Evolutionary conservation across 176 grass and related monocot genomes (phyloP), one percentile per base, ranked within the genome.

Genomic region (Neostapfia colusana): DNA sequence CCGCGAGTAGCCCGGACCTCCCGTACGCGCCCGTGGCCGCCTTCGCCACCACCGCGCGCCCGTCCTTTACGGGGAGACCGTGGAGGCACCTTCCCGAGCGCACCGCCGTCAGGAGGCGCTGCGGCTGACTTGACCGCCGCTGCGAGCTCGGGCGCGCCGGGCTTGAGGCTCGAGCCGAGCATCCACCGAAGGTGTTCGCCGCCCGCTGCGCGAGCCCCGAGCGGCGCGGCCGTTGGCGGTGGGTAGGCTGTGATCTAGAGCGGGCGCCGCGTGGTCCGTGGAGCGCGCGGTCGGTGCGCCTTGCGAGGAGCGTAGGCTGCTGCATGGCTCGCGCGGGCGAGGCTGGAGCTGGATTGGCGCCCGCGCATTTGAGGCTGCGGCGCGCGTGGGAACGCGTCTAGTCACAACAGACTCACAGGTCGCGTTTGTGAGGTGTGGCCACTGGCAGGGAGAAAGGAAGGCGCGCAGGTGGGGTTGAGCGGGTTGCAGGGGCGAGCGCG

Each of bases 21-120:
- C 79, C 86, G 76, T 91, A 91, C 86, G 79, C 78, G 63, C 85
- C 85, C 83, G 91, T 87, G 64, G 77, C 36, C 2, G 86, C 85
- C 83, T 95, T 91, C 20, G 82, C 81, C 34, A 91, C 88, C 15
- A 76, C 68, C 34, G 36, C 44, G 48, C 60, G 74, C 24, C 89
- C 80, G 35, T 51, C 27, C 80, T 81, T 95, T 50, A 86, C 42
- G 1, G 78, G 67, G 62, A 89, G 72, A 40, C 77, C 86, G 82
- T 95, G 92, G 69, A 95, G 83, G 63, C 81, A 85, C 51, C 36
- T n/a, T 69, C 40, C 63, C 83, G 4, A 81, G 69, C 6, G 27
- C 12, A 20, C 13, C 21, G 15, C 72, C 27, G 21, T 23, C 50
- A 2, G 71, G 74, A 21, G 77, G 26, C 54, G 67, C 51, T 8